Percentiles rank a stretch among this genome's conserved stretches.
Evolutionary conservation across 768 basidiomycete species (phyloP).

Genomic region (Kwoniella heveanensis): DNA sequence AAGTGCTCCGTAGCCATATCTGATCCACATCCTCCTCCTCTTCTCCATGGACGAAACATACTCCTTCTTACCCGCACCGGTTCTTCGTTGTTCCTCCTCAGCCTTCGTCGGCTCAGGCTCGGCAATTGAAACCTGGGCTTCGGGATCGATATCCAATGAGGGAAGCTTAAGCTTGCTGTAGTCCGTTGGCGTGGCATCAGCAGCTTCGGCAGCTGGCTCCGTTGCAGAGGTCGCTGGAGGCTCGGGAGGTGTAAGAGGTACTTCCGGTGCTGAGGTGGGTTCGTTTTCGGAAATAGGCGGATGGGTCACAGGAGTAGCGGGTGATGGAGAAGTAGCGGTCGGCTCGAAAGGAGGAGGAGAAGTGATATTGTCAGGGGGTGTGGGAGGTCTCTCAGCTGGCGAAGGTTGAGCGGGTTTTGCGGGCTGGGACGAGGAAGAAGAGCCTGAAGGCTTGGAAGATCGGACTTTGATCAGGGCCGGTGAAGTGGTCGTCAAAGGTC

Average conservation of each 20-base stretch:
- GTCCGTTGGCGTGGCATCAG: slow-evolving; percentile 17
- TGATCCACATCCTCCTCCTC: slow-evolving; percentile 64
- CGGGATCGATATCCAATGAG: slow-evolving; percentile 55
- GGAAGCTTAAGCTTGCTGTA: slow-evolving; percentile 51
- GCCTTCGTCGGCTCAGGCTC: slow-evolving; percentile 24
- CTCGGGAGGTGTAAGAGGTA: slow-evolving; percentile 11
- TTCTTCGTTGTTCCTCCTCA: slow-evolving; percentile 31
- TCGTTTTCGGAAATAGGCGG: slow-evolving; percentile 9
- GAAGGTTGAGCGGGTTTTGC: slow-evolving; percentile 23
- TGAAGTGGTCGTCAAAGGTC: slow-evolving; percentile 26
- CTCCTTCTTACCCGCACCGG: slow-evolving; percentile 63
- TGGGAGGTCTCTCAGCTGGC: slow-evolving; percentile 49
- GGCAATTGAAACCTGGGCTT: slow-evolving; percentile 29
- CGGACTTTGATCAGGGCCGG: slow-evolving; percentile 32
- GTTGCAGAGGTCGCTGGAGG: slow-evolving; percentile 1
- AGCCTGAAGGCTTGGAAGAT: slow-evolving; percentile 21
- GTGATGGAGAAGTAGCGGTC: slow-evolving; percentile 21
- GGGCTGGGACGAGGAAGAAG: background rate
- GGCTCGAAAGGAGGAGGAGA: slow-evolving; percentile 36
- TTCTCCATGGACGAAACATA: slow-evolving; percentile 77
- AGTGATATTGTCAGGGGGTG: slow-evolving; percentile 29
- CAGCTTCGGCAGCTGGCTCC: background rate
- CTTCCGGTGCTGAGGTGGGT: background rate
- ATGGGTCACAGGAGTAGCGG: slow-evolving; percentile 6
- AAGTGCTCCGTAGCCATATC: slow-evolving; percentile 61